Evolutionary conservation across 2,329 filamentous ascomycete genomes (phyloP).

Genomic region (Westerdykella aurantiaca): DNA sequence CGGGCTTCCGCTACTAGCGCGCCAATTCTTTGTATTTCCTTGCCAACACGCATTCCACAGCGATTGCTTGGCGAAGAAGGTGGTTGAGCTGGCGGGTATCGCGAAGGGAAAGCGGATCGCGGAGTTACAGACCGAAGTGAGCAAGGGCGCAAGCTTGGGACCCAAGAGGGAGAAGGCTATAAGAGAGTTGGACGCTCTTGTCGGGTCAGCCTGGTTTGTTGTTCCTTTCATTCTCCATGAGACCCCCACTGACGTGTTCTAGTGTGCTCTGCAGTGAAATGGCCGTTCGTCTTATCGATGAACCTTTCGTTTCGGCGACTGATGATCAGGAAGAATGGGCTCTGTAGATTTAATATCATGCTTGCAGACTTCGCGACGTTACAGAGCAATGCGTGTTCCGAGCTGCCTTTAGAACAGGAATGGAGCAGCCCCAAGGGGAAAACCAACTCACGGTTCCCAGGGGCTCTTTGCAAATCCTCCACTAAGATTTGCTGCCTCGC

Average conservation of each 20-base stretch:
- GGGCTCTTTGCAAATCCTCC: slow-evolving; percentile 49
- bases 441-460: slow-evolving; percentile 44
- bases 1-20: slow-evolving; percentile 73
- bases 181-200: slow-evolving; percentile 82
- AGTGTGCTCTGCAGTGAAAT: slow-evolving; percentile 93
- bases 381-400: too few relatives aligned
- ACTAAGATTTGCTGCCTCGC: slow-evolving; percentile 46
- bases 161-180: slow-evolving; percentile 74
- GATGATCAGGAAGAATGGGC: slow-evolving; percentile 81
- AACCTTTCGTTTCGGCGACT: slow-evolving; percentile 72
- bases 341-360: slow-evolving; percentile 25
- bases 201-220: slow-evolving; percentile 79
- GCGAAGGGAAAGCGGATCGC: slow-evolving; percentile 73
- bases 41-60: slow-evolving; percentile 98
- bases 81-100: slow-evolving; percentile 73
- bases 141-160: slow-evolving; percentile 65
- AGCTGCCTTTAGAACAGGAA: too few relatives aligned
- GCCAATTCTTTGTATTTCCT: slow-evolving; percentile 97
- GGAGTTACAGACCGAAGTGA: slow-evolving; percentile 79
- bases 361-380: too few relatives aligned
- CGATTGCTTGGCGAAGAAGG: slow-evolving; percentile 81
- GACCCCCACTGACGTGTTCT: slow-evolving; percentile 13
- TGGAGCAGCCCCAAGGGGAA: too few relatives aligned
- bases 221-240: slow-evolving; percentile 3
- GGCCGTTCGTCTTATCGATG: slow-evolving; percentile 89